These are phyloP conservation scores for Mucor mucedo DNA, from an alignment of 371 early-diverging fungal species.

Conservation along the genomic window DNA sequence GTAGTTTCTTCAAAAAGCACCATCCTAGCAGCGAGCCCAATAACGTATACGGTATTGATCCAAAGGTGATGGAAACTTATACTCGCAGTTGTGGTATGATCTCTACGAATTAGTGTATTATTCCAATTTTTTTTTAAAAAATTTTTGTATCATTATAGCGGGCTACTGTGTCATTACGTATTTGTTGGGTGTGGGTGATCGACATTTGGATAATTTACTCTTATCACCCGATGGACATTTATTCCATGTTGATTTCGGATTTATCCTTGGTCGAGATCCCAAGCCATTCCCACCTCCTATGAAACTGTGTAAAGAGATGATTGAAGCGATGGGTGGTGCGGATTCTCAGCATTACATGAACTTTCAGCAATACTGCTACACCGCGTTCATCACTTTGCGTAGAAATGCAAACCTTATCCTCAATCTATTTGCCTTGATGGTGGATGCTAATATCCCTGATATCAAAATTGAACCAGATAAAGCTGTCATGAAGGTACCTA, in stretches of 20 bases:
- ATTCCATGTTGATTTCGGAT: slow-evolving; percentile 99
- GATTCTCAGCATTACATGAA: slow-evolving; percentile 79
- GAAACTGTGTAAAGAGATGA: slow-evolving; percentile 99
- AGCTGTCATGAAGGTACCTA: slow-evolving; percentile 84
- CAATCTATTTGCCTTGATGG: slow-evolving; percentile 95
- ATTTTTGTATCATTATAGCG: slow-evolving; percentile 52
- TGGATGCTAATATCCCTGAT: slow-evolving; percentile 92
- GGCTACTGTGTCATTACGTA: slow-evolving; percentile 99
- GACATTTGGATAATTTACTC: slow-evolving; percentile 96
- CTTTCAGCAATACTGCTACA: slow-evolving; percentile 91
- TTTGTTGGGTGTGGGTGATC: slow-evolving; percentile 98
- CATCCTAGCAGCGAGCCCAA: slow-evolving; percentile 68
- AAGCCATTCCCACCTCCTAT: slow-evolving; percentile 99
- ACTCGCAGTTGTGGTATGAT: slow-evolving; percentile 88
- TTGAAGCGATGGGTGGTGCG: slow-evolving; percentile 97
- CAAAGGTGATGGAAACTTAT: slow-evolving; percentile 92
- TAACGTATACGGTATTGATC: slow-evolving; percentile 73
- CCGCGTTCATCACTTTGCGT: slow-evolving; percentile 90
- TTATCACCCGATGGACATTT: slow-evolving; percentile 88
- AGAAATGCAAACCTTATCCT: slow-evolving; percentile 93
- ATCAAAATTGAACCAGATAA: slow-evolving; percentile 97
- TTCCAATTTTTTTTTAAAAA: neutral
- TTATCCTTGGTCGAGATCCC: slow-evolving; percentile 96
- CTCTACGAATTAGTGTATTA: no score
- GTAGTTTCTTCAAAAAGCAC: slow-evolving; percentile 75